A percentile compares a stretch with the other conserved stretches of the same genome.
Conservation (phyloP, 2,329 filamentous ascomycete species). For the Cercospora sesami region DNA sequence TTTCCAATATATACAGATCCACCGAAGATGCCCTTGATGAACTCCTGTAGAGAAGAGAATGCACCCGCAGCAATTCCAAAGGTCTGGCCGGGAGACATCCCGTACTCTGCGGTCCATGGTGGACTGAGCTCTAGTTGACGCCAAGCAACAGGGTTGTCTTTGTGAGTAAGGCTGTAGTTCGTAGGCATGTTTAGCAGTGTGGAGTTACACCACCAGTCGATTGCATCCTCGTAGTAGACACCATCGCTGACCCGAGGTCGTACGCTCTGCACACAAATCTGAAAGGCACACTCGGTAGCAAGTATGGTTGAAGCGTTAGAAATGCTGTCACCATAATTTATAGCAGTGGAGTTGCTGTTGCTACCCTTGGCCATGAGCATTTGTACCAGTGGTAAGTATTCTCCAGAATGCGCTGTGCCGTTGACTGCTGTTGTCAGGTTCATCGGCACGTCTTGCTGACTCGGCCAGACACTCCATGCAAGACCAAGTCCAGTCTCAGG, state of each 20-base stretch:
- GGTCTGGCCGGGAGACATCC: not conserved
- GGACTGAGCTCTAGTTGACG: not conserved
- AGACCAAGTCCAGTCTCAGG: not conserved
- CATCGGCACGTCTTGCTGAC: not conserved
- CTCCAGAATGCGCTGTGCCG: not conserved
- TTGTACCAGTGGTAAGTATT: not conserved
- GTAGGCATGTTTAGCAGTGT: not conserved
- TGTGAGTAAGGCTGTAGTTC: not conserved
- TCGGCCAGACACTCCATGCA: not conserved
- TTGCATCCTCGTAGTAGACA: not conserved
- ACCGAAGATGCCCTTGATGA: not conserved
- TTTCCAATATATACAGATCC: too few relatives aligned
- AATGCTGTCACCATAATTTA: not conserved
- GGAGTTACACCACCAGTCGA: not conserved
- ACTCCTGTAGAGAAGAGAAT: not conserved
- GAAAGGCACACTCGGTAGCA: not conserved
- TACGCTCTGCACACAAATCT: not conserved
- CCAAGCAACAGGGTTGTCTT: not conserved
- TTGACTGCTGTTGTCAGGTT: not conserved
- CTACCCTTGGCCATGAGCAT: not conserved
- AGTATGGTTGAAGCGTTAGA: not conserved
- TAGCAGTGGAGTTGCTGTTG: not conserved
- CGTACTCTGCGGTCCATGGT: not conserved
- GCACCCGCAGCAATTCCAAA: not conserved
- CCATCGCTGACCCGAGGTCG: not conserved